These are phyloP conservation scores for Globisporangium nagaii DNA, from an alignment of 352 stramenopile genomes.

Conservation along the genomic window DNA sequence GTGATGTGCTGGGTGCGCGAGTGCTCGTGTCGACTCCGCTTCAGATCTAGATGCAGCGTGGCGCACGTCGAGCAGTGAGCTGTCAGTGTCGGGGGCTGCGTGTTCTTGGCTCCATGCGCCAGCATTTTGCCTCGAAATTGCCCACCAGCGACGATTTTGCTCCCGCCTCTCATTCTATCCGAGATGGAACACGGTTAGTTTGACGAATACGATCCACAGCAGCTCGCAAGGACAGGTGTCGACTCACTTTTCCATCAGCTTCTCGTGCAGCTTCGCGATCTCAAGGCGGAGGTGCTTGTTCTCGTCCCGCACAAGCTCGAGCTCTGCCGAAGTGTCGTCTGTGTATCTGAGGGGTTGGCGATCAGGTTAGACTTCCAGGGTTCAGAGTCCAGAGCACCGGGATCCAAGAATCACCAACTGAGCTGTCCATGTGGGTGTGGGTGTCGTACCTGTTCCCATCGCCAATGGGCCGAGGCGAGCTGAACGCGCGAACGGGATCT, in stretches of 20 bases:
- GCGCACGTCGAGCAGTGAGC: constrained; percentile 16
- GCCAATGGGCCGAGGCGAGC: neutral
- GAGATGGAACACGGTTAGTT: neutral
- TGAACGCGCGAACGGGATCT: neutral
- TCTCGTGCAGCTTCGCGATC: constrained; percentile 20
- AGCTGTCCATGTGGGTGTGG: no score
- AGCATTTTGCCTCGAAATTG: constrained; percentile 26
- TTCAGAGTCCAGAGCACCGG: no score
- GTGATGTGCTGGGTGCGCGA: constrained; percentile 7
- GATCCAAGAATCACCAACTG: no score
- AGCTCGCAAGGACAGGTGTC: no score
- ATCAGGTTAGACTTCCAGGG: no score
- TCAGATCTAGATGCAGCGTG: constrained; percentile 11
- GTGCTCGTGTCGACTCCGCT: constrained; percentile 15
- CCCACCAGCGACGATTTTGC: constrained; percentile 29
- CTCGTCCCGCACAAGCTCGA: constrained; percentile 12
- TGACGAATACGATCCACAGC: neutral
- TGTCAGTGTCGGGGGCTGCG: neutral
- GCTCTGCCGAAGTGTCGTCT: neutral
- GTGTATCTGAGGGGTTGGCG: neutral
- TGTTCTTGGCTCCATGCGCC: neutral
- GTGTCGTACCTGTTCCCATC: neutral
- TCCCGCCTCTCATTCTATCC: constrained; percentile 27
- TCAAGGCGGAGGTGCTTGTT: constrained; percentile 23
- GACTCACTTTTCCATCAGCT: constrained; percentile 31